Conservation (phyloP, 305 asterid genomes). For the Withania somnifera region DNA sequence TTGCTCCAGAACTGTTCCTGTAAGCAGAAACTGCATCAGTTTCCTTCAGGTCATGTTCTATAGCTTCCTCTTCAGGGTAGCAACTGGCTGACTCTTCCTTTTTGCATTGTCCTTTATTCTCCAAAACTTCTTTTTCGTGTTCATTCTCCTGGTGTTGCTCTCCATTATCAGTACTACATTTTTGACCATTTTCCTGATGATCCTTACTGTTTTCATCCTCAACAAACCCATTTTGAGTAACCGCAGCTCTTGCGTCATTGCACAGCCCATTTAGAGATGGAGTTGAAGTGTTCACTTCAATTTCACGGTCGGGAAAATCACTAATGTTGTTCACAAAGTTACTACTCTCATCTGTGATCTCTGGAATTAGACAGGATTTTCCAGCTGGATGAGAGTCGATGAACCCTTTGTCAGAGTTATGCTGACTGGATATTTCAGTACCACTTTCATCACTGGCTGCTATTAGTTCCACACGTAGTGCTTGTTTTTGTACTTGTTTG, state of each 20-base stretch:
- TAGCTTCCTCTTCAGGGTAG: neutral
- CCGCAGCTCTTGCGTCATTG: slow-evolving; percentile 2
- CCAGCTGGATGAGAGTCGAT: neutral
- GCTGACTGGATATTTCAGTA: neutral
- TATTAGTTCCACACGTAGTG: slow-evolving; percentile 3
- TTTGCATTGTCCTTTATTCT: neutral
- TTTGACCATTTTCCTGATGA: neutral
- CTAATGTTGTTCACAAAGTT: neutral
- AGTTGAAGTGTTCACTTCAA: slow-evolving; percentile 4
- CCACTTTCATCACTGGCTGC: slow-evolving; percentile 3
- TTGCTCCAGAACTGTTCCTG: slow-evolving; percentile 12
- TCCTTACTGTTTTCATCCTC: neutral
- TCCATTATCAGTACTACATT: neutral
- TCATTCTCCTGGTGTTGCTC: slow-evolving; percentile 11
- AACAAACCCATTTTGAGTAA: neutral
- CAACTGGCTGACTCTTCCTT: slow-evolving; percentile 6
- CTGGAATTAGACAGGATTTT: neutral
- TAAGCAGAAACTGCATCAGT: slow-evolving; percentile 10
- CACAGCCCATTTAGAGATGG: neutral
- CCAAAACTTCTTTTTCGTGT: slow-evolving; percentile 14
- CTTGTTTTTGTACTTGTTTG: slow-evolving; percentile 10
- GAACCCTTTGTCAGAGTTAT: neutral
- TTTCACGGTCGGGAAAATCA: neutral
- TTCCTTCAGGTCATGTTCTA: neutral
- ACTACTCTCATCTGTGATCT: neutral